Evolutionary conservation across 2,329 filamentous ascomycete genomes (phyloP), one percentile per base, ranked within the genome.

Genomic region (Cadophora malorum): DNA sequence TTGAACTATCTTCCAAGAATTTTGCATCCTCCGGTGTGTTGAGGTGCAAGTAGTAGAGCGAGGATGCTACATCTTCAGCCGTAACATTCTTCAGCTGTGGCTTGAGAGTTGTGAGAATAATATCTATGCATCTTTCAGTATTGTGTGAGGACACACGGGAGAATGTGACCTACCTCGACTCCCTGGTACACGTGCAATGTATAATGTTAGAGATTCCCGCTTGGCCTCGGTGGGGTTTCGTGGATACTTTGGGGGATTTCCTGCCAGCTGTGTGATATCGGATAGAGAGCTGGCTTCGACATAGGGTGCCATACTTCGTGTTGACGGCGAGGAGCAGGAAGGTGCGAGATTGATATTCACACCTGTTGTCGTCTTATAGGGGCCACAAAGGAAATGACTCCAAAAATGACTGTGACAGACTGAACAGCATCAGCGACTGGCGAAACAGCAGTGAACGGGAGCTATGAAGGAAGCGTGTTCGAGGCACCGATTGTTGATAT

Each of bases 161-260:
- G n/a, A 67, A 63, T 38, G 65, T 67, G 28, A 78, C 81, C 72
- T 83, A 94, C 93, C 93, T 89, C 90, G 88, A 71, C 92, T 97
- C 25, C 95, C 95, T 0, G 96, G 96, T 0, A 99, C 95, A 72
- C 95, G 85, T 45, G 95, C 93, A 72, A 99, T 96, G 80, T 99
- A 99, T 50, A 99, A 86, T 2, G 90, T 89, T 62, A 98, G 80
- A 4, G 93, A 89, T 61, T 93, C 88, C 70, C 90, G 86, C 70
- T 83, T 86, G 74, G 86, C 82, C 73, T 91, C 89, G 3, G 89
- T 87, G 5, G 92, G 91, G 76, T 92, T 92, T 75, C 91, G 86
- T 61, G 93, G 93, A 78, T 97, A 96, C 74, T 90, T 86, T 58
- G 96, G 95, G 52, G 95, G 96, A 75, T 97, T 93, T 63, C 91